phyloP scores from a whole-genome alignment of 768 basidiomycete genomes.

The Boletus coccyginus region DNA sequence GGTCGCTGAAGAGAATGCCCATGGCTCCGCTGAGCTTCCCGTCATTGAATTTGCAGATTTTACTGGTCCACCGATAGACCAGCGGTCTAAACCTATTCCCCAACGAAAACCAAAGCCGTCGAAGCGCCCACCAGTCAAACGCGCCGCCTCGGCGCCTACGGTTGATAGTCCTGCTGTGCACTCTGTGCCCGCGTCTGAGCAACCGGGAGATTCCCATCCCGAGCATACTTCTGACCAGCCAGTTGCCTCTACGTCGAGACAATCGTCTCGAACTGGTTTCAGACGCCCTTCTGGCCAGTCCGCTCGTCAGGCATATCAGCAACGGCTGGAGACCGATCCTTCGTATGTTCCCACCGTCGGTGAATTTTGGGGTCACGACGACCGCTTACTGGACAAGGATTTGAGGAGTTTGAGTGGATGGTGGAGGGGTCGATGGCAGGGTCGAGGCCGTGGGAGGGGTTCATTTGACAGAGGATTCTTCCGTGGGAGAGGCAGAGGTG shows the following conservation, averaged over 20 bases:
- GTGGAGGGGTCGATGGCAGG: slow-evolving; percentile 83
- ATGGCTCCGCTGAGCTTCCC: slow-evolving; percentile 66
- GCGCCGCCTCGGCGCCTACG: slow-evolving; percentile 35
- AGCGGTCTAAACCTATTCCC: slow-evolving; percentile 33
- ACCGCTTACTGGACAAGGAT: slow-evolving; percentile 81
- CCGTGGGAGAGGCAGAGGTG: slow-evolving; percentile 61
- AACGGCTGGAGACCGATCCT: slow-evolving; percentile 78
- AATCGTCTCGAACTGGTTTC: slow-evolving; percentile 20
- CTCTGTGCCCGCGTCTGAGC: slow-evolving; percentile 12
- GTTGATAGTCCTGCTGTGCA: slow-evolving; percentile 24
- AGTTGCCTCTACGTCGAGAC: slow-evolving; percentile 41
- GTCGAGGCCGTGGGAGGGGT: slow-evolving; percentile 61
- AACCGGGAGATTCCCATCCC: slow-evolving; percentile 11
- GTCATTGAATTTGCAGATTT: slow-evolving; percentile 79
- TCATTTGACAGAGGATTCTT: slow-evolving; percentile 39
- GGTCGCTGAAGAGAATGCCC: slow-evolving; percentile 70
- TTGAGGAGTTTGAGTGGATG: slow-evolving; percentile 79
- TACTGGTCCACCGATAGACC: slow-evolving; percentile 30
- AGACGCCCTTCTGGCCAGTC: slow-evolving; percentile 50
- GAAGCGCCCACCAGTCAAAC: slow-evolving; percentile 36
- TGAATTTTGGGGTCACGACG: slow-evolving; percentile 94
- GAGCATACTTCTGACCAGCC: slow-evolving; percentile 30
- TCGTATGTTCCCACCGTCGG: slow-evolving; percentile 89
- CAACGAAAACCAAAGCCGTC: slow-evolving; percentile 42
- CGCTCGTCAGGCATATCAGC: slow-evolving; percentile 84